These are phyloP conservation scores for Aspergillus sclerotioniger DNA, from an alignment of 495 filamentous ascomycete genomes.

Conservation along the genomic window DNA sequence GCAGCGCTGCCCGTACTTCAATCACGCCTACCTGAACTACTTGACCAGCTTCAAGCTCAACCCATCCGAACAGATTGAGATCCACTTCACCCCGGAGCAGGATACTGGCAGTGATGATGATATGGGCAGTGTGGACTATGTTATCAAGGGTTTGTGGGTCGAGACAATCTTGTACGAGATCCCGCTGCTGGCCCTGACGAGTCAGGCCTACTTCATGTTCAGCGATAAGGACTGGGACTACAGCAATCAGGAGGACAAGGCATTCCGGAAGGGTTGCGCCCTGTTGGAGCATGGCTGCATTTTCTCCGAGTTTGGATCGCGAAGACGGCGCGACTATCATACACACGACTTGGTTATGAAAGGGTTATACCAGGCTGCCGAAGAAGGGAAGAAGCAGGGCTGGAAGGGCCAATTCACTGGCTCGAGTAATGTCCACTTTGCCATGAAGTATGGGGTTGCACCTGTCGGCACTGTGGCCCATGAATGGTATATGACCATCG, in stretches of 20 bases:
- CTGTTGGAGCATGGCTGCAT: constrained; percentile 80
- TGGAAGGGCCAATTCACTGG: constrained; percentile 72
- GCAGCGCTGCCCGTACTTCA: constrained; percentile 78
- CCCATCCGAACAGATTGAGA: constrained; percentile 73
- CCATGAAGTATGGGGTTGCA: constrained; percentile 79
- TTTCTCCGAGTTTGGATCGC: constrained; percentile 91
- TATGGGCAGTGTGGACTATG: constrained; percentile 69
- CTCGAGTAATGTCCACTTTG: constrained; percentile 96
- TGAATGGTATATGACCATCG: constrained; percentile 99
- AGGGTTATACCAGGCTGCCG: constrained; percentile 71
- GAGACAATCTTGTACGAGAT: constrained; percentile 99
- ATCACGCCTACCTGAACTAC: constrained; percentile 71
- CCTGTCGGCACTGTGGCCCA: constrained; percentile 95
- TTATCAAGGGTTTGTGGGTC: constrained; percentile 79
- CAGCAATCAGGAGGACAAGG: constrained; percentile 78
- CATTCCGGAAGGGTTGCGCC: constrained; percentile 69
- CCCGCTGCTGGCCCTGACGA: constrained; percentile 84
- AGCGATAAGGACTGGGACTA: constrained; percentile 87
- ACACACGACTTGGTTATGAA: constrained; percentile 91
- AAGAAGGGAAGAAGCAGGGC: constrained; percentile 60
- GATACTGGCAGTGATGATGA: constrained; percentile 68
- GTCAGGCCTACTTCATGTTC: constrained; percentile 96
- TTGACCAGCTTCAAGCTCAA: constrained; percentile 76
- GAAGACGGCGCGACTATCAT: constrained; percentile 85
- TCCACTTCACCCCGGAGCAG: constrained; percentile 63